Base-by-base conservation (phyloP, 108 stramenopile species). In the Pelagomonas calceolata region DNA sequence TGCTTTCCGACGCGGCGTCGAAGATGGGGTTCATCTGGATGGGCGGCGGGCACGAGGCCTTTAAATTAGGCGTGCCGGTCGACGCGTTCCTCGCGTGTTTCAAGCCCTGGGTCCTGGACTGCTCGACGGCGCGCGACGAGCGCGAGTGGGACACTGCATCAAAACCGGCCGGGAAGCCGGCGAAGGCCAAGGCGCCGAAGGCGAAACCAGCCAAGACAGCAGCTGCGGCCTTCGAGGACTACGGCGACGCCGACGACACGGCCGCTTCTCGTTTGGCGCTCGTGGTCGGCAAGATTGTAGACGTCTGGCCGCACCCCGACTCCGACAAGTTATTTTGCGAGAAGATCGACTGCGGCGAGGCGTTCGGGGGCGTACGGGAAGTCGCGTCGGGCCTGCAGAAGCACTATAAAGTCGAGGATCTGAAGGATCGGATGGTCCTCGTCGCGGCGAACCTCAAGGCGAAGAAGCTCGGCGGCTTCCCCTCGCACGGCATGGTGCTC, bases 261-360 rank as follows among this genome's bases (percentile, higher is more conserved):
- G 34, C 60, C 21, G n/a, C 77, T 39, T 51, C 74, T 34, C 63
- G 65, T 64, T 76, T 97, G 18, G 94, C 94, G 70, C 90, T 97
- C 73, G 84, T 92, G 65, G 94, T 95, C 9, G 96, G 96, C 32
- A 73, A 77, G 16, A 88, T 97, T 68, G 85, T 73, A 46, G 90
- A 88, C 73, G 95, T 93, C 36, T 97, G 97, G 96, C 83, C 90
- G 63, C 98, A 99, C 79, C 82, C 83, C 30, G 95, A 94, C 73
- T 84, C 94, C 29, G 98, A 99, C 66, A 97, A 98, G 77, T 87
- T 99, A 0, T 96, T 88, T 79, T 97, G 97, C 80, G 97, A 98
- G 82, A 93, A 97, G 77, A 93, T 99, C 65, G 95, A 99, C 76
- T 87, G 95, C 0, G 98, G 98, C 43, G 96, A 97, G 78, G 94